These are phyloP conservation scores for Fraxinus anomala DNA, from an alignment of 257 asterid species.

Conservation along the genomic window DNA sequence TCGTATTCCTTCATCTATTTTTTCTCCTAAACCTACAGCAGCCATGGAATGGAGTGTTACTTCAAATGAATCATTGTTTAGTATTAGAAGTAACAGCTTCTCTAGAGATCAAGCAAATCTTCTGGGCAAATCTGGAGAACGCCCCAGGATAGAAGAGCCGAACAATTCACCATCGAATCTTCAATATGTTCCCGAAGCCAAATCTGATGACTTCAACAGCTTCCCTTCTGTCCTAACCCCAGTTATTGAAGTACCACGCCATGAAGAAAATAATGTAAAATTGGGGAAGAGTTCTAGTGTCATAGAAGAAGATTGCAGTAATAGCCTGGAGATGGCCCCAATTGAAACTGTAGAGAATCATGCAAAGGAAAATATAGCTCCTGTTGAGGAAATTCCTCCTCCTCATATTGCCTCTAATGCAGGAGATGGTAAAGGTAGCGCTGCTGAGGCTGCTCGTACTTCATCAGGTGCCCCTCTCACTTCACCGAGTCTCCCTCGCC, in stretches of 20 bases:
- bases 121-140: conserved; percentile 54
- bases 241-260: conserved; percentile 48
- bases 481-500: conserved; percentile 49
- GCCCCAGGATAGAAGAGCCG: conserved; percentile 45
- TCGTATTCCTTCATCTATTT: conserved; percentile 78
- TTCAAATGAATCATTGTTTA: conserved; percentile 85
- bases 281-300: conserved; percentile 29
- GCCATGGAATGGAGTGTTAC: conserved; percentile 73
- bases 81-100: conserved; percentile 80
- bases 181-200: conserved; percentile 31
- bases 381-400: conserved; percentile 23
- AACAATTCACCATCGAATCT: conserved; percentile 24
- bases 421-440: conserved; percentile 26
- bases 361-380: conserved; percentile 23
- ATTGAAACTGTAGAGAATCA: conserved; percentile 19
- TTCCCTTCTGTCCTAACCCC: conserved; percentile 50
- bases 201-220: conserved; percentile 38
- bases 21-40: conserved; percentile 44
- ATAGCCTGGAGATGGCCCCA: conserved; percentile 18
- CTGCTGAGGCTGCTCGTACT: conserved; percentile 17
- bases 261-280: conserved; percentile 37
- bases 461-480: conserved; percentile 21
- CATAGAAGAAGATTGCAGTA: conserved; percentile 28
- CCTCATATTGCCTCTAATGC: conserved; percentile 29
- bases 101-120: conserved; percentile 45